Evolutionary conservation across 192 early-diverging fungal genomes (phyloP), one percentile per base, ranked within the genome.

Genomic region (Rhizoclosmatium globosum): DNA sequence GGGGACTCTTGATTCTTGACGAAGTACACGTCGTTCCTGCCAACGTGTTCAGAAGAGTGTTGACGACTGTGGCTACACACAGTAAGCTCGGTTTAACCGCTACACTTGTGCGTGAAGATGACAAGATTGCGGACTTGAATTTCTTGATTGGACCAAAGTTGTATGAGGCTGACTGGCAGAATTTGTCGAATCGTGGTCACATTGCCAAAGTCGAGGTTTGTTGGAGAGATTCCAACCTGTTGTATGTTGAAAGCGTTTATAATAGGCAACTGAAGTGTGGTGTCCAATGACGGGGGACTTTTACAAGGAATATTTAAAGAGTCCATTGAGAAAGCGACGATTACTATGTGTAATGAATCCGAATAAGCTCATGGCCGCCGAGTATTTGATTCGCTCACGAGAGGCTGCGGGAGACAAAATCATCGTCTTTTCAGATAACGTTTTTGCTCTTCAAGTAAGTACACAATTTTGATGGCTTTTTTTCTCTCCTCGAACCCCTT

Each of bases 91-190:
- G 98, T 23, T 84, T 99, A 73, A 98, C 97, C 0, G 98, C 98
- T 4, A 99, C 98, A 15, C 87, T 99, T 46, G 97, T 99, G 47
- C 90, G 97, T 76, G 98, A 99, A 83, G 98, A 99, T 84, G 95
- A 99, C 75, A 98, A 98, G 85, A 99, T 99, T 85, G 93, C 93
- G 72, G 97, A 99, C 83, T 85, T 99, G 67, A 99, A 99, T 82
- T 99, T 97, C 80, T 88, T 99, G 82, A 99, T 99, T 82, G 98
- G 97, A 17, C 98, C 98, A n/a, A 99, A 99, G 85, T 86, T 99
- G 44, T 99, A 96, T 84, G 98, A 99, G 82, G 98, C 98, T 15
- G 99, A 99, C 81, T 99, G 98, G 98, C 95, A 99, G 95, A 98
- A 99, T 80, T 80, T 99, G 72, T 96, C 98, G 15, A 91, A 89